Evolutionary conservation across 208 protist species (phyloP).

Genomic region (Leishmania tropica): DNA sequence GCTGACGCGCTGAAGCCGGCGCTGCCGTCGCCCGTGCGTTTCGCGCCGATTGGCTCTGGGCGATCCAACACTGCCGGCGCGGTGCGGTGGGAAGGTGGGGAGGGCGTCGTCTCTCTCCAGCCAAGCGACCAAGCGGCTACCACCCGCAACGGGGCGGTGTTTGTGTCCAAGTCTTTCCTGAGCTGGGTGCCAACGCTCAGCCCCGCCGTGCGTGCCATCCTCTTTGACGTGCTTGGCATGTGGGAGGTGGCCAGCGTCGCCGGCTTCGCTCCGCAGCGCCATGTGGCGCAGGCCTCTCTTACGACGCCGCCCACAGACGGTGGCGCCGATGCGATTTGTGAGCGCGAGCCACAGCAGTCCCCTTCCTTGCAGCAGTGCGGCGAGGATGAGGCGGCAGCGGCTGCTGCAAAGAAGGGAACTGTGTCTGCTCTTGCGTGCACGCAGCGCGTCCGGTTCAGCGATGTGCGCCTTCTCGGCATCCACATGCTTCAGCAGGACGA

Average conservation of each 20-base stretch:
- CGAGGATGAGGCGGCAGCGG: background rate
- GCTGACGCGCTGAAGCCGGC: slow-evolving; percentile 8
- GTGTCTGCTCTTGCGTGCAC: background rate
- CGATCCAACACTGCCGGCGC: background rate
- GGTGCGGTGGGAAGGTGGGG: background rate
- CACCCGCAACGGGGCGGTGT: slow-evolving; percentile 7
- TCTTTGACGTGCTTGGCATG: slow-evolving; percentile 80
- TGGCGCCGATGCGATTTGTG: background rate
- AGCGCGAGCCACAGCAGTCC: background rate
- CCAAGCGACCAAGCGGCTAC: background rate
- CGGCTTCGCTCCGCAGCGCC: slow-evolving; percentile 35
- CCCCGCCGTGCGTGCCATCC: slow-evolving; percentile 63
- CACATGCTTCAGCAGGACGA: slow-evolving; percentile 39
- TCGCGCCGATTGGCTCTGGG: background rate
- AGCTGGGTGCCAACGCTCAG: slow-evolving; percentile 56
- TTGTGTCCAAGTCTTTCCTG: slow-evolving; percentile 49
- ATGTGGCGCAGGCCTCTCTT: background rate
- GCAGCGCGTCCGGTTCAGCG: slow-evolving; percentile 63
- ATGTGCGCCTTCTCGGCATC: slow-evolving; percentile 79
- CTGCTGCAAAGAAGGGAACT: background rate
- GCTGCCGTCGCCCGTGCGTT: background rate
- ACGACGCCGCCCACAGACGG: background rate
- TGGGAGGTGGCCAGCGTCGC: slow-evolving; percentile 45
- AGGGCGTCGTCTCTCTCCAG: background rate
- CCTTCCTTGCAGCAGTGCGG: background rate